Evolutionary conservation across 2,329 filamentous ascomycete genomes (phyloP), one percentile per base, ranked within the genome.

Genomic region (Xylaria sp.): DNA sequence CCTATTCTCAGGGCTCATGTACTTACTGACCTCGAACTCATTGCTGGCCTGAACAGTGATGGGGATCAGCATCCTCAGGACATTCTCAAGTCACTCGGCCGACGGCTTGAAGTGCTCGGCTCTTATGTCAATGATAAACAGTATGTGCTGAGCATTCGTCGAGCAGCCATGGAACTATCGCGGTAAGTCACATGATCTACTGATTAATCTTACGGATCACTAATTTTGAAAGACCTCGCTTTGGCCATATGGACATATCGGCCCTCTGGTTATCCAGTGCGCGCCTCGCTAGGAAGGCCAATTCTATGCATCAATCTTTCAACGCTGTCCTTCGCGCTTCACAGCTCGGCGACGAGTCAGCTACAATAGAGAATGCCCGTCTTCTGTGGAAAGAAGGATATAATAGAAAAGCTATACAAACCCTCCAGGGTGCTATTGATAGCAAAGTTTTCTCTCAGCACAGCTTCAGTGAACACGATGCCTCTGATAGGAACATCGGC

Each of bases 91-190:
- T 85, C 86, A 25, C 79, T 98, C 5, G 86, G 92, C 69, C 89
- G 91, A 55, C 90, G 96, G n/a, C 83, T 99, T n/a, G 92, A 94
- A 73, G 87, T 97, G 1, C 84, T 99, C 2, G 96, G 97, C 0
- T 93, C 94, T 1, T 97, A 96, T 75, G 91, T 94, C 46, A 89
- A 90, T 62, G 94, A 99, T 78, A 99, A 99, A 79, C 95, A 98
- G 78, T 98, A 97, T 78, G 82, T 99, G 10, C 85, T 99, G 33
- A 92, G 94, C 0, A 86, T 98, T 49, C 89, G 94, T 66, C 88
- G 96, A 73, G 95, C 96, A 28, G 89, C 92, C 0, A 97, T 99
- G 93, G 90, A 94, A 73, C 80, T 97, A 66, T 89, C 90, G 71
- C 83, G 85, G 90, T 92, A 83, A 76, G 86, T 81, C 39, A 73